Base-by-base conservation (phyloP, 352 stramenopile species). In the Phytophthora fragariae region DNA sequence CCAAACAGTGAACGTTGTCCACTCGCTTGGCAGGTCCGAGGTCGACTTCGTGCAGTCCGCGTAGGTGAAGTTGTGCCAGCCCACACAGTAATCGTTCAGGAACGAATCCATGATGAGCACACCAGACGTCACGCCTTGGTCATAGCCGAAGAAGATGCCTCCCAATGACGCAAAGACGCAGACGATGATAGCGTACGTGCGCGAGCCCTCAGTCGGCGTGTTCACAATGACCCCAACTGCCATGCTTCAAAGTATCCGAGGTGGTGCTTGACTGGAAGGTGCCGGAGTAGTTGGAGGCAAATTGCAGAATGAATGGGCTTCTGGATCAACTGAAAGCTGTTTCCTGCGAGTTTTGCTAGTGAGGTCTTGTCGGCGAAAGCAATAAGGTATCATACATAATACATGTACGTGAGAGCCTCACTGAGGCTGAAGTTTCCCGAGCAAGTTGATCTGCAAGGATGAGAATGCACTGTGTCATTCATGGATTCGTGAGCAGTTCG, bases 31-130 rank as follows among this genome's bases (percentile, higher is more conserved):
- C 11, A 82, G 49, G 5, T 80, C 59, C 7, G 61, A 70, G 14
- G 70, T 57, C 3, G 59, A 63, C 12, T 17, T n/a, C 6, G 65
- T 77, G 70, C 70, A 77, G 17, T 77, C 19, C 10, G 72, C 49
- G 58, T 73, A 70, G 7, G 62, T 73, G 59, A 72, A 75, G 50
- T 77, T 72, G 66, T 80, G 69, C 65, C 62, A 77, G 50, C 66
- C 73, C 55, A 80, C 69, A 61, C 73, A 80, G 60, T 75, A 80
- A 55, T 81, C 73, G 60, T 82, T 62, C n/a, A 85, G 39, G 66
- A 85, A 82, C 24, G 78, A 85, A 55, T 82, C 75, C 72, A 82
- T 85, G 63, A 81, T 72, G 17, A 85, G 68, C 54, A 85, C 52
- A 53, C 61, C 65, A 11, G 66, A 79, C 15, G 75, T 81, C 31